Conservation (phyloP, 257 asterid species). For the Linaria vulgaris region DNA sequence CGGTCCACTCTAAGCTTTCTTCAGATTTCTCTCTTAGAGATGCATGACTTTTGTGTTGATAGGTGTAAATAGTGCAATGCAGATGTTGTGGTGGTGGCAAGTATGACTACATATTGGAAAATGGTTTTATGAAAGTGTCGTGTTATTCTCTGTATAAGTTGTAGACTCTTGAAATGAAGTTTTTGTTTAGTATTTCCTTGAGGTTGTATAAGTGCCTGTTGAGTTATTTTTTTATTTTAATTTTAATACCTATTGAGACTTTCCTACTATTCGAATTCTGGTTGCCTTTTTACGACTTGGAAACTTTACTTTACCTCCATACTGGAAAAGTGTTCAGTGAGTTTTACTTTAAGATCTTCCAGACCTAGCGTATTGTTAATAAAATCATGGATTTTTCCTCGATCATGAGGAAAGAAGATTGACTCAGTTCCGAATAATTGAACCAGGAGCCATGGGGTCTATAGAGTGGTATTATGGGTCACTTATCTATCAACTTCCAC, state of each 20-base stretch:
- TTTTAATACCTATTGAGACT: too few species aligned
- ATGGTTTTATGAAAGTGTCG: not conserved
- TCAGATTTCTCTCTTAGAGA: constrained; percentile 3
- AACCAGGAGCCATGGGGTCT: too few species aligned
- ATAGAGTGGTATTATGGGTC: too few species aligned
- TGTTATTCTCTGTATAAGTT: not conserved
- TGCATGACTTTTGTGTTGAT: not conserved
- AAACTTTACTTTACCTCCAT: not conserved
- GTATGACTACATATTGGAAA: not conserved
- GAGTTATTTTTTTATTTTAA: too few species aligned
- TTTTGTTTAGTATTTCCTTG: not conserved
- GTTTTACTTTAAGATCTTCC: constrained; percentile 4
- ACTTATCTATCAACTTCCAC: too few species aligned
- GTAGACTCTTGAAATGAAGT: not conserved
- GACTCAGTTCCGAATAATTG: too few species aligned
- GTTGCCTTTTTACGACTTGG: not conserved
- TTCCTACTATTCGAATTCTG: not conserved
- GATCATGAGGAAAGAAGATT: not conserved
- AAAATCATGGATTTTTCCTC: constrained; percentile 5
- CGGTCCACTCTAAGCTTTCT: not conserved
- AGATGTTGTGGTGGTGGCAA: not conserved
- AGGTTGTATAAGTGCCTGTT: not conserved
- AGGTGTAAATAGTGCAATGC: not conserved
- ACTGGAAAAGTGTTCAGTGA: not conserved
- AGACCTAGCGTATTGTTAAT: not conserved